Conservation (phyloP, 2,329 filamentous ascomycete genomes). For the Monilinia laxa region DNA sequence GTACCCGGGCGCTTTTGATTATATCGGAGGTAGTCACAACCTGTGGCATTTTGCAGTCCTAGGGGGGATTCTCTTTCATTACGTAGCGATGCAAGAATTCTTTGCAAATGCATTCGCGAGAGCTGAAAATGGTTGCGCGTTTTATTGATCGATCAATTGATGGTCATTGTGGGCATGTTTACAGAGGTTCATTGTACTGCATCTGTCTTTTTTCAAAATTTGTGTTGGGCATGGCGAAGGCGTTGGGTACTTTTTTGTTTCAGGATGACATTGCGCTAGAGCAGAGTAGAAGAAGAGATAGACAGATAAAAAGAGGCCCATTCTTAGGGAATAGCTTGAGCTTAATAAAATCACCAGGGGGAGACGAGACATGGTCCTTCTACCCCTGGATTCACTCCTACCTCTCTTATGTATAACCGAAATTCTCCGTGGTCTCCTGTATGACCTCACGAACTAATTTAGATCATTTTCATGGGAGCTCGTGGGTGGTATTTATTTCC, state of each 20-base stretch:
- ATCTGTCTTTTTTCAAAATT: neutral
- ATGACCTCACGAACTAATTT: no score
- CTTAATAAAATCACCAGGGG: no score
- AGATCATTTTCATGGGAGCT: no score
- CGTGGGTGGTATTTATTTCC: no score
- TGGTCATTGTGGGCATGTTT: neutral
- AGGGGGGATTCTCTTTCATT: conserved; percentile 96
- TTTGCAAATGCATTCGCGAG: conserved; percentile 76
- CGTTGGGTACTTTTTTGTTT: neutral
- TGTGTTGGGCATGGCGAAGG: conserved; percentile 9
- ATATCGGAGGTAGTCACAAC: conserved; percentile 92
- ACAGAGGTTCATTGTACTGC: neutral
- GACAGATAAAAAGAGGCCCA: neutral
- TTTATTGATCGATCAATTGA: conserved; percentile 28
- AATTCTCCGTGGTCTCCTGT: no score
- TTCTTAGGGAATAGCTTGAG: neutral
- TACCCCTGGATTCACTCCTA: no score
- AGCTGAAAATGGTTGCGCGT: conserved; percentile 46
- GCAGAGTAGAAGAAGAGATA: neutral
- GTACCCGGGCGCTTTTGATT: conserved; percentile 91
- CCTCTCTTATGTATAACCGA: no score
- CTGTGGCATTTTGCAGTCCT: conserved; percentile 96
- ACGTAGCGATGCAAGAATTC: conserved; percentile 92
- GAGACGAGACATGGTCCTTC: no score
- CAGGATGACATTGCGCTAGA: neutral